These are phyloP conservation scores for Lunularia cruciata DNA, from an alignment of 225 moss, liverwort and hornwort genomes.

Conservation along the genomic window DNA sequence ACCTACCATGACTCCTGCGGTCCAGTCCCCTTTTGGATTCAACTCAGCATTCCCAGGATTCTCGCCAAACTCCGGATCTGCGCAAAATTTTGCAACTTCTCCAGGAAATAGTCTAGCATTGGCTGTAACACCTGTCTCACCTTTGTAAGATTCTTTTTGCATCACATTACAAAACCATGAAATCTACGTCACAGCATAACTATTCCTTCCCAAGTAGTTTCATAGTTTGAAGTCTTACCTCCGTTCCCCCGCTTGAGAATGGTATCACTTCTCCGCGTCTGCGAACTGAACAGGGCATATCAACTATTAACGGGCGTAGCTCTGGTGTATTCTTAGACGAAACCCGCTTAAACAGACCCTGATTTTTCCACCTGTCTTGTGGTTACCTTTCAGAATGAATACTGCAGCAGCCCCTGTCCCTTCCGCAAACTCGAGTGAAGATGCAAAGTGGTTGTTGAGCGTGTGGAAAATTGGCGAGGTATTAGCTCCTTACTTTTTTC, in stretches of 20 bases:
- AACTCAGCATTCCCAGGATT: not conserved
- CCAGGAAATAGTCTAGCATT: not conserved
- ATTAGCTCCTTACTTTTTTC: not conserved
- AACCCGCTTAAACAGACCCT: too few species aligned
- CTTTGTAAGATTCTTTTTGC: not conserved
- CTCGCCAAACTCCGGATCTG: not conserved
- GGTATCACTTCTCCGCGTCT: too few species aligned
- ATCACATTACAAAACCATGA: not conserved
- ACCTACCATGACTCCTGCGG: not conserved
- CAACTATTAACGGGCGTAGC: too few species aligned
- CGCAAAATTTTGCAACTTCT: not conserved
- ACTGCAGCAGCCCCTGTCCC: not conserved
- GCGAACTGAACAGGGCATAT: too few species aligned
- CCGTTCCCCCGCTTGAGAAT: too few species aligned
- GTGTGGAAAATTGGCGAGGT: conserved; percentile 52
- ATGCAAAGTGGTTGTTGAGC: conserved; percentile 31
- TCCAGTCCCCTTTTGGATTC: not conserved
- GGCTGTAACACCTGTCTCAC: not conserved
- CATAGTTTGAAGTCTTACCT: not conserved
- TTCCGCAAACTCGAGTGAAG: not conserved
- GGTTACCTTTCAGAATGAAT: conserved; percentile 4
- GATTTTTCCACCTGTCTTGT: too few species aligned
- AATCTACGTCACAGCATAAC: not conserved
- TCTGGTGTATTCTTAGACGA: too few species aligned
- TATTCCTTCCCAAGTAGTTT: not conserved